Conservation (phyloP, 1,284 basidiomycete species). For the Cutaneotrichosporon sp. region DNA sequence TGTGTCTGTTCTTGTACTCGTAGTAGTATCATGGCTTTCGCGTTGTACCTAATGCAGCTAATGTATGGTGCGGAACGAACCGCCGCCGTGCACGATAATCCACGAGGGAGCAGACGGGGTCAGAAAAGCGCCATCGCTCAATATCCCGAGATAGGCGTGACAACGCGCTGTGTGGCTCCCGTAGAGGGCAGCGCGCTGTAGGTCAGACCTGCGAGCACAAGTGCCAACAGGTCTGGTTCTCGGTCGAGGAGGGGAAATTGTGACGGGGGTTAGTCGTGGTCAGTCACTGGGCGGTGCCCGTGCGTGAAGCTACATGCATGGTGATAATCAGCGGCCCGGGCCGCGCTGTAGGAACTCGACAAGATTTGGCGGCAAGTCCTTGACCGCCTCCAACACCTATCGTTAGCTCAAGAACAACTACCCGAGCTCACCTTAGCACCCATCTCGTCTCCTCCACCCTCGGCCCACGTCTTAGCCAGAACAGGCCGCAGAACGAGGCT, state of each 20-base stretch:
- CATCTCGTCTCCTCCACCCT: constrained; percentile 66
- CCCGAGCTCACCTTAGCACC: constrained; percentile 57
- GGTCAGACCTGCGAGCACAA: constrained; percentile 1
- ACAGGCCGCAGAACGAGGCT: constrained; percentile 62
- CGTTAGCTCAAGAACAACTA: background rate
- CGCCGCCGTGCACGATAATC: constrained; percentile 14
- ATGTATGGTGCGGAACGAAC: constrained; percentile 40
- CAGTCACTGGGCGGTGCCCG: background rate
- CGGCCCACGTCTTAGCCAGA: constrained; percentile 76
- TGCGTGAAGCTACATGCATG: constrained; percentile 6
- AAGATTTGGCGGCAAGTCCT: constrained; percentile 27
- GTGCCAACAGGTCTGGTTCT: background rate
- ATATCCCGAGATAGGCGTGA: constrained; percentile 21
- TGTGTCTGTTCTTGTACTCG: too few relatives aligned
- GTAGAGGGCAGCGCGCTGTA: constrained; percentile 1
- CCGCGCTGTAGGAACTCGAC: constrained; percentile 28
- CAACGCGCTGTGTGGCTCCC: background rate
- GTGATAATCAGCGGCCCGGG: constrained; percentile 15
- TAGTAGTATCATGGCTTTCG: too few relatives aligned
- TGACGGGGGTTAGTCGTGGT: constrained; percentile 1
- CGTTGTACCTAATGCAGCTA: background rate
- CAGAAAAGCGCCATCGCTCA: constrained; percentile 32
- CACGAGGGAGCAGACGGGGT: constrained; percentile 24
- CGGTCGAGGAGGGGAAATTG: background rate
- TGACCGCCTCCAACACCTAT: constrained; percentile 21